Conservation (phyloP, 495 filamentous ascomycete species). For the Xylaria sp. region DNA sequence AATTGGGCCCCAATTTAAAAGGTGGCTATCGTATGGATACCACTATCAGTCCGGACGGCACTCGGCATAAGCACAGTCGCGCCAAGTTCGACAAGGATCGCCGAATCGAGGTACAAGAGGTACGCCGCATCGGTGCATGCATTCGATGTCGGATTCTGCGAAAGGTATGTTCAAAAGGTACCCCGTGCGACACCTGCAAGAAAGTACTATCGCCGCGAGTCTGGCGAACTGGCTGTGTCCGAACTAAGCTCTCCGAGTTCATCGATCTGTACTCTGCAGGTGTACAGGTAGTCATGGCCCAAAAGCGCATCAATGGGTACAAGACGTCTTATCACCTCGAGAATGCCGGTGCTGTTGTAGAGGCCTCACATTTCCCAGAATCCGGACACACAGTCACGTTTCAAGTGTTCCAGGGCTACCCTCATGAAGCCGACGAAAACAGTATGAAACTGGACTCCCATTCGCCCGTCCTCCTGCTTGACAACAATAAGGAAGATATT, state of each 20-base stretch:
- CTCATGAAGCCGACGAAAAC: slow-evolving; percentile 46
- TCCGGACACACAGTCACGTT: slow-evolving; percentile 60
- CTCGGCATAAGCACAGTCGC: slow-evolving; percentile 55
- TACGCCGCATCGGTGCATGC: slow-evolving; percentile 82
- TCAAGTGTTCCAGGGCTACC: slow-evolving; percentile 59
- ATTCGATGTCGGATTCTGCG: slow-evolving; percentile 86
- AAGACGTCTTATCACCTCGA: slow-evolving; percentile 64
- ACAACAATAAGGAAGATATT: slow-evolving; percentile 72
- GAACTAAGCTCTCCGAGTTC: slow-evolving; percentile 75
- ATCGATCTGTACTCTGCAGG: slow-evolving; percentile 75
- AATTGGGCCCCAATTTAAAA: slow-evolving; percentile 34
- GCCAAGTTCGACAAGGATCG: slow-evolving; percentile 71
- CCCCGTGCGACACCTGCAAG: slow-evolving; percentile 80
- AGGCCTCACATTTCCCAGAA: slow-evolving; percentile 73
- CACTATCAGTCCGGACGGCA: slow-evolving; percentile 35
- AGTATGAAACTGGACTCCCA: slow-evolving; percentile 18
- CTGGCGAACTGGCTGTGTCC: slow-evolving; percentile 81
- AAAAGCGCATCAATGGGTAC: slow-evolving; percentile 66
- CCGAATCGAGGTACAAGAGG: slow-evolving; percentile 79
- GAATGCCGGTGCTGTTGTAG: slow-evolving; percentile 65
- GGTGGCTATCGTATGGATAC: slow-evolving; percentile 55
- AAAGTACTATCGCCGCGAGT: slow-evolving; percentile 79
- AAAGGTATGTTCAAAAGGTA: slow-evolving; percentile 82
- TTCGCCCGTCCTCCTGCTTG: slow-evolving; percentile 57
- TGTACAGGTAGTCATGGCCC: slow-evolving; percentile 72